Base-by-base conservation (phyloP, 2,329 filamentous ascomycete genomes). In the Metarhizium robertsii region DNA sequence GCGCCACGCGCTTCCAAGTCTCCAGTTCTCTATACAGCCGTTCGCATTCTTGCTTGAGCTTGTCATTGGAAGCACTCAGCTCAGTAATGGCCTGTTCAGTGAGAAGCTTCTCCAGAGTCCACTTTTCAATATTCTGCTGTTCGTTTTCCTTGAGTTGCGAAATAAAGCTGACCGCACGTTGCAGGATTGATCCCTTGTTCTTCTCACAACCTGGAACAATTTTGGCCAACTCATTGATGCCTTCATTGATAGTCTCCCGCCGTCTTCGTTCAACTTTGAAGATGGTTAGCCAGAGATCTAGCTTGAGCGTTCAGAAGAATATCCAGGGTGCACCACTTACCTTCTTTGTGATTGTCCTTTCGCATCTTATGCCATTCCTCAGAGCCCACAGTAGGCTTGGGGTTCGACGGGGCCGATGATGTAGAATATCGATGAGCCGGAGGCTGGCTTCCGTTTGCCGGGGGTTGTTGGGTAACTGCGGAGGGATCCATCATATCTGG, bases 341-440 rank as follows among this genome's bases (percentile, higher is more conserved):
- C 94, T 79, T 97, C 92, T 81, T 99, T 99, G 75, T 99, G 94
- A 61, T 97, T 99, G 66, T 97, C 92, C 69, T 95, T 94, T 59
- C 94, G 85, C 65, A 95, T 86, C 70, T 95, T 95, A 71, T 99
- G 94, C 94, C 94, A 99, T 71, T 97, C 92, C 54, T 95, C 90
- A 2, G 91, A 94, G 2, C 94, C 94, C n/a, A 97, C 94, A 6
- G 86, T 83, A 7, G 92, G 92, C 71, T 96, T 97, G 56, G 79
- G 73, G 60, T 69, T 71, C 55, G 76, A 70, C 61, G 75, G 71
- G 61, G 76, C 62, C 11, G 73, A 61, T 11, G 70, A 63, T 14
- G 67, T 64, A 38, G 70, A 66, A 61, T 72, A 76, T 58, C 68
- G 63, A 61, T 62, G 59, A 3, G 51, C 55, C 45, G 56, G 63